A percentile compares a stretch with the other conserved stretches of the same genome.
Evolutionary conservation across 2,329 filamentous ascomycete genomes (phyloP).

Genomic region (Penicillium sclerotigenum): DNA sequence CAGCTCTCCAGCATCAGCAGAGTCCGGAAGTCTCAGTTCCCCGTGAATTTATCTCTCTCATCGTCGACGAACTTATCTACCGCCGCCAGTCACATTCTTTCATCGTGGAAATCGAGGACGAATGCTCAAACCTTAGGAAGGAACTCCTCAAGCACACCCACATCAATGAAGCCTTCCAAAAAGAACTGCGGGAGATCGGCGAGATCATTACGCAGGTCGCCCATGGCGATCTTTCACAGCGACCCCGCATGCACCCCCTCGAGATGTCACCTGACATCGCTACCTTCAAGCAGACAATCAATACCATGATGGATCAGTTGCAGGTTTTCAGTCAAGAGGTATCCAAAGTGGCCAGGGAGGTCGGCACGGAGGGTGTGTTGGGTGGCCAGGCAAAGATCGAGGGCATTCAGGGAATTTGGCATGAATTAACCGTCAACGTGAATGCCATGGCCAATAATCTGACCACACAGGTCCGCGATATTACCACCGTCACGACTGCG

Average conservation of each 20-base stretch:
- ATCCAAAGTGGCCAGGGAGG: constrained; percentile 72
- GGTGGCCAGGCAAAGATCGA: constrained; percentile 77
- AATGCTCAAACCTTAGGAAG: constrained; percentile 21
- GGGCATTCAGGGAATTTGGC: constrained; percentile 80
- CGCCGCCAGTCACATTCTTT: constrained; percentile 22
- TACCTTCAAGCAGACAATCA: constrained; percentile 68
- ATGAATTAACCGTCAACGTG: constrained; percentile 75
- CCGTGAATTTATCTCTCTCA: constrained; percentile 23
- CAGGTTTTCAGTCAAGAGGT: constrained; percentile 77
- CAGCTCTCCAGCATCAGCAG: constrained; percentile 23
- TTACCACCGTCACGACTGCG: constrained; percentile 71
- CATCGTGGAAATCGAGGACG: constrained; percentile 21
- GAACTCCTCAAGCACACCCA: constrained; percentile 27
- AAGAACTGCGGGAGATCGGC: constrained; percentile 27
- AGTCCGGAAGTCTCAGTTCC: constrained; percentile 21
- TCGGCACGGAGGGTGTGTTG: constrained; percentile 74
- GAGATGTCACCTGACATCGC: constrained; percentile 27
- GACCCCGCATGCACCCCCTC: constrained; percentile 23
- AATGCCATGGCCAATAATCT: constrained; percentile 82
- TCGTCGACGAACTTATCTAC: constrained; percentile 25
- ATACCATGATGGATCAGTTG: constrained; percentile 80
- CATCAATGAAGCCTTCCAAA: constrained; percentile 30
- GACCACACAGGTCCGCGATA: constrained; percentile 87
- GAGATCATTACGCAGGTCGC: constrained; percentile 29
- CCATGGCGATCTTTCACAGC: constrained; percentile 24